phyloP scores from a whole-genome alignment of 2,329 filamentous ascomycete genomes.

The Scleromitrula shiraiana region DNA sequence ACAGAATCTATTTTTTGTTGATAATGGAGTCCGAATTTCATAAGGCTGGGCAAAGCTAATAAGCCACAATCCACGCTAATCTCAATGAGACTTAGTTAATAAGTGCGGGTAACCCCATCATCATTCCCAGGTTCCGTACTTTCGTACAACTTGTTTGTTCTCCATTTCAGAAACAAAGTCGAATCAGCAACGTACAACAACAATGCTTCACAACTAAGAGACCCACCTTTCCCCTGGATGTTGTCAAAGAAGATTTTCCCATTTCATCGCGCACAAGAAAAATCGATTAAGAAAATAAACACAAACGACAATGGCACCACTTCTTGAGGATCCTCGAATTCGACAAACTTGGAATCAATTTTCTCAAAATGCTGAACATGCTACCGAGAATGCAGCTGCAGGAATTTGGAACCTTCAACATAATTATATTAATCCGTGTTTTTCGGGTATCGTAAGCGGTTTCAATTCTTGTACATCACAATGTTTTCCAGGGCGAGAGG shows the following conservation, averaged over 20 bases:
- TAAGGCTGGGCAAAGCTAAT: too few relatives aligned
- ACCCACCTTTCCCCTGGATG: slow-evolving; percentile 2
- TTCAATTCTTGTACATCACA: slow-evolving; percentile 65
- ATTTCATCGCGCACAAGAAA: background rate
- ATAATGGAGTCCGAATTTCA: too few relatives aligned
- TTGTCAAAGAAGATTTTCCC: background rate
- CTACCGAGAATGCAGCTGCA: slow-evolving; percentile 85
- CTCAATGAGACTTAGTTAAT: too few relatives aligned
- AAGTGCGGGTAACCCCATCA: too few relatives aligned
- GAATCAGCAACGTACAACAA: slow-evolving; percentile 2
- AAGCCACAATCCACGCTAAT: background rate
- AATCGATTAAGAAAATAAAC: background rate
- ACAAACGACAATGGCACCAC: slow-evolving; percentile 27
- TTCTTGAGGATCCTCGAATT: slow-evolving; percentile 75
- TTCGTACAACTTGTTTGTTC: background rate
- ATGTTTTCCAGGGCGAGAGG: slow-evolving; percentile 65
- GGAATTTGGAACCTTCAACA: slow-evolving; percentile 86
- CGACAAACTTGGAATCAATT: slow-evolving; percentile 92
- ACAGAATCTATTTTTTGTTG: too few relatives aligned
- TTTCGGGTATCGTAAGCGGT: slow-evolving; percentile 57
- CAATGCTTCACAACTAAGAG: slow-evolving; percentile 2
- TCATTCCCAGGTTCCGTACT: too few relatives aligned
- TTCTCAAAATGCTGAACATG: slow-evolving; percentile 80
- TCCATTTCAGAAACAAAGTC: background rate
- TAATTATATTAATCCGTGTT: slow-evolving; percentile 74